A percentile compares a stretch with the other conserved stretches of the same genome.
Evolutionary conservation across 1,284 basidiomycete species (phyloP).

Genomic region (Farysia itapuensis): DNA sequence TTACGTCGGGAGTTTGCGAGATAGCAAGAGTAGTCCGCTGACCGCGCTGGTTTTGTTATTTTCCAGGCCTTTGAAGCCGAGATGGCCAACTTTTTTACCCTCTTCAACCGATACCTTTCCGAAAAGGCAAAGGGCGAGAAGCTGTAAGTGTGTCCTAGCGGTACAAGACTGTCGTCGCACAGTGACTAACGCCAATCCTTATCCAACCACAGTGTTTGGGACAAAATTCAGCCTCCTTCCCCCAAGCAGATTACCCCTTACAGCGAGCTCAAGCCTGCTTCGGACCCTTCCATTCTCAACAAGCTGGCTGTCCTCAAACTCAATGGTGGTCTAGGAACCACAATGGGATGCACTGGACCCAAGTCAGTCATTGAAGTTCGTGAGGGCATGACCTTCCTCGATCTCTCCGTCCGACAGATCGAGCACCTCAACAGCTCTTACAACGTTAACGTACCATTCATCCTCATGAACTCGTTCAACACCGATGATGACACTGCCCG

Average conservation of each 20-base stretch:
- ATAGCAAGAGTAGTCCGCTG: no score
- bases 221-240: slow-evolving; percentile 91
- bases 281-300: slow-evolving; percentile 53
- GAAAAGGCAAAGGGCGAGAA: slow-evolving; percentile 93
- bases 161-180: no score
- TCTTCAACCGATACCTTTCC: slow-evolving; percentile 95
- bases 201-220: slow-evolving; percentile 79
- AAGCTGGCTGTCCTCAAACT: slow-evolving; percentile 95
- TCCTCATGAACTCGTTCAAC: slow-evolving; percentile 99
- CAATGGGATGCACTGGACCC: slow-evolving; percentile 82
- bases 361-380: slow-evolving; percentile 63
- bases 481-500: slow-evolving; percentile 67
- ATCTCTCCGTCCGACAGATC: slow-evolving; percentile 94
- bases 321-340: slow-evolving; percentile 97
- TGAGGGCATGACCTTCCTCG: slow-evolving; percentile 98
- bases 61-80: slow-evolving; percentile 97
- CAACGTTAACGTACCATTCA: slow-evolving; percentile 84
- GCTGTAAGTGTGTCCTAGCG: slow-evolving; percentile 69
- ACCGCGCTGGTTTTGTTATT: no score
- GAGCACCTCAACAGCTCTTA: slow-evolving; percentile 72
- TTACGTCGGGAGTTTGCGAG: no score
- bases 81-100: slow-evolving; percentile 98
- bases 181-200: no score
- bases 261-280: slow-evolving; percentile 66
- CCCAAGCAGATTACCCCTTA: slow-evolving; percentile 91